phyloP scores from a whole-genome alignment of 1,284 basidiomycete genomes.

The Puccinia novopanici region DNA sequence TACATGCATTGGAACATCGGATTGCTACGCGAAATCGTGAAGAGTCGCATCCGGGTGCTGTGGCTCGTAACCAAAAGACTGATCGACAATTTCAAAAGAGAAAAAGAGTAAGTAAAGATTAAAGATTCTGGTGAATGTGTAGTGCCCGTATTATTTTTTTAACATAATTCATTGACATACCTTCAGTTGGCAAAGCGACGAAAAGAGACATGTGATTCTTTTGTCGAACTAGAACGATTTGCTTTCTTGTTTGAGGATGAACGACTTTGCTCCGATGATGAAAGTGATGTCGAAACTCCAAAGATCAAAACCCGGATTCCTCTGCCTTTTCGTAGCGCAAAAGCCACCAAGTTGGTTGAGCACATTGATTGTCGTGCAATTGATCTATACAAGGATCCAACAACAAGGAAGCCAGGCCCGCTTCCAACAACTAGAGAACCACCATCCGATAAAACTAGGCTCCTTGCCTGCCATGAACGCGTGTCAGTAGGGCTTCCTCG shows the following conservation, averaged over 20 bases:
- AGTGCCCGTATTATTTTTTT: not conserved
- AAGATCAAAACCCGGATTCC: not conserved
- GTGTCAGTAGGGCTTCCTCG: not conserved
- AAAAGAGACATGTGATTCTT: not conserved
- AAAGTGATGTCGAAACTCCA: not conserved
- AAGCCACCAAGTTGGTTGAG: constrained; percentile 1
- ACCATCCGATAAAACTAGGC: not conserved
- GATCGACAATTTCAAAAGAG: not conserved
- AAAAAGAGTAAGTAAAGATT: not conserved
- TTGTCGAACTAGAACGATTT: not conserved
- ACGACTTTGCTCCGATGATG: not conserved
- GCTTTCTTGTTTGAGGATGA: constrained; percentile 3
- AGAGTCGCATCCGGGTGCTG: not conserved
- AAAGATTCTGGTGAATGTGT: not conserved
- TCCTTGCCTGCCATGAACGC: not conserved
- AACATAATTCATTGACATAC: not conserved
- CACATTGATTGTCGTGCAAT: not conserved
- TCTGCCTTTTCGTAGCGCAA: not conserved
- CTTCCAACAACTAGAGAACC: not conserved
- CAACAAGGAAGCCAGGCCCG: not conserved
- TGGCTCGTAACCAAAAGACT: not conserved
- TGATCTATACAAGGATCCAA: constrained; percentile 1
- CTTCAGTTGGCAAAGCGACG: not conserved
- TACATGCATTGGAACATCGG: not conserved
- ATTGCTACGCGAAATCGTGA: not conserved